Conservation (phyloP, 2,329 filamentous ascomycete genomes). For the Epichloe sp. region DNA sequence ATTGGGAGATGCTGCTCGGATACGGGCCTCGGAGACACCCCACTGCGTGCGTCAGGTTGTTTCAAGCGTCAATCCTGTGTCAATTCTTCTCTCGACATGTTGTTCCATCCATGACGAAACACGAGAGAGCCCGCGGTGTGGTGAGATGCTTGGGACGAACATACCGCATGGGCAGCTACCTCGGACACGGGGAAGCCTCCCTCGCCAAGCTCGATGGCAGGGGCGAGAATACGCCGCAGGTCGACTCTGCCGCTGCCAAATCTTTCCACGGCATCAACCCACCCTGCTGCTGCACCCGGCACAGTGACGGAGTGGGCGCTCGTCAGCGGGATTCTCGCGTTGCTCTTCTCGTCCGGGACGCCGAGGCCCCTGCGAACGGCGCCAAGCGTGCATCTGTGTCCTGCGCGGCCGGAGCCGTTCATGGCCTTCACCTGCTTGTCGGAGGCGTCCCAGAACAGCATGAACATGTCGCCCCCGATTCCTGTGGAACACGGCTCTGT, state of each 20-base stretch:
- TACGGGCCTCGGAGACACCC: constrained; percentile 45
- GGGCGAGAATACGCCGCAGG: constrained; percentile 63
- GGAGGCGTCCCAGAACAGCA: constrained; percentile 77
- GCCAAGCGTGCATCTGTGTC: constrained; percentile 55
- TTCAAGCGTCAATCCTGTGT: too few relatives aligned
- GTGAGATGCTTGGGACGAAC: constrained; percentile 17
- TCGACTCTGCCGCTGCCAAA: constrained; percentile 81
- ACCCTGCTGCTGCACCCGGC: constrained; percentile 83
- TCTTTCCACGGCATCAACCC: constrained; percentile 76
- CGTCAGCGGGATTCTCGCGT: constrained; percentile 52
- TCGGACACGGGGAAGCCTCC: constrained; percentile 80
- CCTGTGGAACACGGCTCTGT: constrained; percentile 89
- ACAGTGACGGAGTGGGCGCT: constrained; percentile 76
- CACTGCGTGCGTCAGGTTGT: constrained; percentile 47
- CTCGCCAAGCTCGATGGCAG: constrained; percentile 77
- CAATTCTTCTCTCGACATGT: neutral
- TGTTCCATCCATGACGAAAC: neutral
- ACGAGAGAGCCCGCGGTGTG: too few relatives aligned
- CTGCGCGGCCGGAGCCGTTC: constrained; percentile 85
- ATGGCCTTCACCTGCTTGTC: constrained; percentile 71
- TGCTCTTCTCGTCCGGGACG: constrained; percentile 38
- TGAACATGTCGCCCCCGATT: constrained; percentile 96
- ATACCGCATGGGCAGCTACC: constrained; percentile 53
- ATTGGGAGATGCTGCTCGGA: constrained; percentile 71
- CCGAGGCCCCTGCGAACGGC: constrained; percentile 57